These are phyloP conservation scores for Pterulicium gracile DNA, from an alignment of 1,284 basidiomycete genomes.

Conservation along the genomic window DNA sequence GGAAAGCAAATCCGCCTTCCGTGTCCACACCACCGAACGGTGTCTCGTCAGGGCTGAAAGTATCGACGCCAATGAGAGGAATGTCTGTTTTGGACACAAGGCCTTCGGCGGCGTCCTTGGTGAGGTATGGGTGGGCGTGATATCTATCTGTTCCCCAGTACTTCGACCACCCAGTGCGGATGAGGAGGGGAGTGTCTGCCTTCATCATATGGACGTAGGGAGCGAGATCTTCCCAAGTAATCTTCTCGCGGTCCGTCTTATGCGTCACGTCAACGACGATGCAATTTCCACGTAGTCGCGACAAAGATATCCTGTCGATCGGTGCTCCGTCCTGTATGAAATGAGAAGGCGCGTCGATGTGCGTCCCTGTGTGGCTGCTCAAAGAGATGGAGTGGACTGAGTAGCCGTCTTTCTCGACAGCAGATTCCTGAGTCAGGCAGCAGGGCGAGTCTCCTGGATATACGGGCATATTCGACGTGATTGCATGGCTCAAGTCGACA, in stretches of 20 bases:
- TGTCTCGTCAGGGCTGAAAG: conserved; percentile 57
- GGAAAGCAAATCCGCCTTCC: conserved; percentile 35
- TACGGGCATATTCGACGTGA: conserved; percentile 29
- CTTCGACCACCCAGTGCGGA: conserved; percentile 52
- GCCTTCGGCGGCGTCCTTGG: conserved; percentile 34
- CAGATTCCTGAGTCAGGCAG: conserved; percentile 21
- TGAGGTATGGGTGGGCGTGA: conserved; percentile 53
- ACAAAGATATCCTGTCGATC: conserved; percentile 44
- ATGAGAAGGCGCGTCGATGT: conserved; percentile 67
- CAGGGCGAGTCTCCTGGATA: conserved; percentile 50
- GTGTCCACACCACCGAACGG: conserved; percentile 21
- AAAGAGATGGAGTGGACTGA: conserved; percentile 37
- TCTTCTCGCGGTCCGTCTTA: conserved; percentile 28
- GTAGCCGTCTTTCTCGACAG: conserved; percentile 34
- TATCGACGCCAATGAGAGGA: conserved; percentile 47
- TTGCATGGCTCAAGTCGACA: conserved; percentile 45
- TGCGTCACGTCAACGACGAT: conserved; percentile 37
- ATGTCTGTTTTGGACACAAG: conserved; percentile 37
- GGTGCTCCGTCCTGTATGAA: conserved; percentile 43
- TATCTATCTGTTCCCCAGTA: conserved; percentile 41
- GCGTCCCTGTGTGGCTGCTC: conserved; percentile 57
- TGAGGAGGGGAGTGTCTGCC: conserved; percentile 29
- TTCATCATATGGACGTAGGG: conserved; percentile 23
- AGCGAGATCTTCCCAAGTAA: conserved; percentile 41
- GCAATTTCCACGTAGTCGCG: conserved; percentile 37